phyloP scores from a whole-genome alignment of 805 yeast genomes.

The Allodekkera sacchari region DNA sequence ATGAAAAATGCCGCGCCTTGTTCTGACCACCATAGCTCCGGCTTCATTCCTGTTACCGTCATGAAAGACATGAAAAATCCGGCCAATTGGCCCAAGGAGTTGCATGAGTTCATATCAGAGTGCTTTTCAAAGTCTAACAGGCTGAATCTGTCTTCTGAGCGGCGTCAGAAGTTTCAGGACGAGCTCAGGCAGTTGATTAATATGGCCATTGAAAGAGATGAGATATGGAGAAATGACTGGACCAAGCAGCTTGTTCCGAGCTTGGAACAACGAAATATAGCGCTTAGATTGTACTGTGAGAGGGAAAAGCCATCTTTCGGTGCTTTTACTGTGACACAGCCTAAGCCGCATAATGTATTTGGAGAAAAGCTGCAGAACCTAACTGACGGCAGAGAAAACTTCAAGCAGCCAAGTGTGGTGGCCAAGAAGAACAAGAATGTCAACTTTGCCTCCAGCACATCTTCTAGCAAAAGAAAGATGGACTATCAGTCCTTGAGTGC shows the following conservation, averaged over 20 bases:
- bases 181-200: slow-evolving; percentile 44
- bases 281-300: slow-evolving; percentile 15
- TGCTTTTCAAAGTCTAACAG: slow-evolving; percentile 35
- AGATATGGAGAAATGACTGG: slow-evolving; percentile 50
- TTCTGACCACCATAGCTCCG: too few relatives aligned
- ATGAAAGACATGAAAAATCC: slow-evolving; percentile 21
- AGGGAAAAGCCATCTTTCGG: not conserved
- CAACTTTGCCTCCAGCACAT: not conserved
- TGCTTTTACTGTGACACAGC: slow-evolving; percentile 4
- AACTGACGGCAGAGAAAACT: too few relatives aligned
- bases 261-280: slow-evolving; percentile 10
- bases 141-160: slow-evolving; percentile 23
- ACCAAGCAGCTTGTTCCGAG: slow-evolving; percentile 39
- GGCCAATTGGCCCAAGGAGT: slow-evolving; percentile 44
- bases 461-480: slow-evolving; percentile 1
- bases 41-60: too few relatives aligned
- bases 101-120: slow-evolving; percentile 41
- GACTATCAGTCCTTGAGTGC: not conserved
- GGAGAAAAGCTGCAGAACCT: not conserved
- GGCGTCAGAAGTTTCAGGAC: slow-evolving; percentile 32
- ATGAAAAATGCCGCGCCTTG: too few relatives aligned
- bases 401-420: not conserved
- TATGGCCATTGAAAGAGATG: slow-evolving; percentile 35
- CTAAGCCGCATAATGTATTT: slow-evolving; percentile 4
- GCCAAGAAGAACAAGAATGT: slow-evolving; percentile 4